Evolutionary conservation across 78 protist species (phyloP), one percentile per base, ranked within the genome.

Genomic region (Dictyostelium brefeldianum): DNA sequence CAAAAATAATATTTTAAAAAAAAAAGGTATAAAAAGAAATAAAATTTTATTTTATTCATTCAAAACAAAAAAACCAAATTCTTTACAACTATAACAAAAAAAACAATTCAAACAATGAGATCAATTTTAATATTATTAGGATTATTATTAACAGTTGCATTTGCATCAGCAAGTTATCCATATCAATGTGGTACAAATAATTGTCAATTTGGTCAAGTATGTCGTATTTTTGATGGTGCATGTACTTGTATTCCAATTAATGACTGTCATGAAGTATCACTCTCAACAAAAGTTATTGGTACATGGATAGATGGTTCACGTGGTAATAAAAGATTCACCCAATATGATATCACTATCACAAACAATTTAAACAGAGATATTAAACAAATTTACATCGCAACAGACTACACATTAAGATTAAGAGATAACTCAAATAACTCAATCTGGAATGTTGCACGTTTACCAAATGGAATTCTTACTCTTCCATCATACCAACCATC

Each of bases 361-460:
- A 80, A 80, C 36, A 6, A 80, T n/a, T 14, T 18, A 1, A 20
- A 22, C 2, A 80, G 85, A 80, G 47, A 56, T 14, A 57, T 80
- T n/a, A 80, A 80, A 64, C 5, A 80, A 9, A 57, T 80, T 14
- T 46, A 9, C 18, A 81, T 57, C 50, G 15, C n/a, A 14, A 80
- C 85, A 20, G 85, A 80, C 47, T 17, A 20, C 75, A 80, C 85
- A 7, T 64, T 29, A 10, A 25, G n/a, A 15, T 43, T 62, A 41
- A 20, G 85, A 22, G 78, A 80, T 11, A 25, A 57, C 9, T 46
- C 11, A 27, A 8, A 17, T 59, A 18, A 10, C 29, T 47, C 56
- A 11, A 11, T 80, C 17, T 80, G 85, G 85, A 80, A 80, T 43
- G 29, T 80, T 22, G 59, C 15, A 1, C 46, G 75, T 27, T 14